Evolutionary conservation across 805 yeast species (phyloP).

Genomic region (Cyberlindnera mycetangii): DNA sequence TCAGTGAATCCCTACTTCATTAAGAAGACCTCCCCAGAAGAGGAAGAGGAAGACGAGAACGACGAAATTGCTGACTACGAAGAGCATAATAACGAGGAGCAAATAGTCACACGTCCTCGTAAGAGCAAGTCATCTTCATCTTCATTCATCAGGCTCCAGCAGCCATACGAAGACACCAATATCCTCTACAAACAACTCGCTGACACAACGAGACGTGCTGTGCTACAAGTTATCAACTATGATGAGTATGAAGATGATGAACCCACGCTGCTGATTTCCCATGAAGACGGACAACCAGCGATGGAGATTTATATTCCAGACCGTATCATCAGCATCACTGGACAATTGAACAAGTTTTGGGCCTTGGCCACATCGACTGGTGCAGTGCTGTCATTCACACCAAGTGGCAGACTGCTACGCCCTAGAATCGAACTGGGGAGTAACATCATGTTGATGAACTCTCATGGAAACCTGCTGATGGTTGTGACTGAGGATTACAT

Average conservation of each 20-base stretch:
- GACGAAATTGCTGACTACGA: constrained; percentile 35
- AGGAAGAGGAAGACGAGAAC: constrained; percentile 26
- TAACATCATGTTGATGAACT: constrained; percentile 38
- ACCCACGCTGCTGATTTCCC: constrained; percentile 38
- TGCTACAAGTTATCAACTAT: constrained; percentile 31
- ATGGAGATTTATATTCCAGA: constrained; percentile 44
- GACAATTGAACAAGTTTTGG: constrained; percentile 42
- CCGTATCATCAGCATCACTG: constrained; percentile 37
- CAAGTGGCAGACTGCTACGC: constrained; percentile 42
- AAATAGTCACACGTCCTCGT: constrained; percentile 31
- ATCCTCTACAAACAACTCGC: constrained; percentile 13
- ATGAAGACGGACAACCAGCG: constrained; percentile 30
- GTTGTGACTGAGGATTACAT: constrained; percentile 50
- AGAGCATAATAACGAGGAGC: constrained; percentile 46
- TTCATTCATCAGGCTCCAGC: constrained; percentile 18
- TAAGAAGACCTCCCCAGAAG: constrained; percentile 28
- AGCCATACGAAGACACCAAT: constrained; percentile 14
- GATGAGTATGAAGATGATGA: constrained; percentile 33
- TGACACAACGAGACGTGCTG: constrained; percentile 26
- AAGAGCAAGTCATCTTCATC: constrained; percentile 29
- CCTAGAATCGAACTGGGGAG: constrained; percentile 54
- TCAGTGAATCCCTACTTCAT: constrained; percentile 55
- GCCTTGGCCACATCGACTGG: constrained; percentile 60
- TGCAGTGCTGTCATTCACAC: constrained; percentile 42
- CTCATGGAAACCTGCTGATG: constrained; percentile 34